Base-by-base conservation (phyloP, 2,329 filamentous ascomycete genomes). In the Hymenoscyphus infarciens region DNA sequence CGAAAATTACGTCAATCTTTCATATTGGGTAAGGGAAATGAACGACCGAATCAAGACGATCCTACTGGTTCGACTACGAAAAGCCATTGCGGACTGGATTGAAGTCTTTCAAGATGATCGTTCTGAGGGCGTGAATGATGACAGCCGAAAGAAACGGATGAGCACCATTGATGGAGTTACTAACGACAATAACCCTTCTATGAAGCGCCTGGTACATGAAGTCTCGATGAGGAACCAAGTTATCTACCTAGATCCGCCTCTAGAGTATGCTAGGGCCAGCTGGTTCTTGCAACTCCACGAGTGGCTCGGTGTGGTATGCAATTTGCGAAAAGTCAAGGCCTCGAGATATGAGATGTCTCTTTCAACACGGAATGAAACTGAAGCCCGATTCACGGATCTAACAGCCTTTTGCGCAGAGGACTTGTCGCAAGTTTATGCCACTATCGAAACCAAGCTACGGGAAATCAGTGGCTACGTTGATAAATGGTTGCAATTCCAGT, bases 401-500 rank as follows among this genome's bases (percentile, higher is more conserved):
- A 92, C 94, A 0, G 86, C 88, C 62, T 86, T 90, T 72, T 98
- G 94, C 75, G 91, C 92, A 22, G 84, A 88, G 56, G 85, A 90
- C 62, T 83, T 99, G 22, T 84, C 87, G 55, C 84, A 88, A 64
- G 93, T 96, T 0, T 97, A 98, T 74, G 83, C 83, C 38, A 87
- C 89, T 0, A 85, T 99, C 10, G 93, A 98, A 76, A 86, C 85
- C 67, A 96, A 95, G 76, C 79, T 99, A 4, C 81, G 83, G 16
- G 87, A 90, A 53, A 91, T 98, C 35, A 86, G 90, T 42, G 82
- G 82, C 3, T 99, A 99, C 70, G 92, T 99, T 10, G 92, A 97
- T 74, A 96, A 98, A 76, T 99, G 95, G 95, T 82, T 99, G 55
- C 95, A 97, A 71, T 99, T 98, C 77, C 95, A 99, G 76, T 98